Base-by-base conservation (phyloP, 2,329 filamentous ascomycete species). In the Aspergillus calidoustus region DNA sequence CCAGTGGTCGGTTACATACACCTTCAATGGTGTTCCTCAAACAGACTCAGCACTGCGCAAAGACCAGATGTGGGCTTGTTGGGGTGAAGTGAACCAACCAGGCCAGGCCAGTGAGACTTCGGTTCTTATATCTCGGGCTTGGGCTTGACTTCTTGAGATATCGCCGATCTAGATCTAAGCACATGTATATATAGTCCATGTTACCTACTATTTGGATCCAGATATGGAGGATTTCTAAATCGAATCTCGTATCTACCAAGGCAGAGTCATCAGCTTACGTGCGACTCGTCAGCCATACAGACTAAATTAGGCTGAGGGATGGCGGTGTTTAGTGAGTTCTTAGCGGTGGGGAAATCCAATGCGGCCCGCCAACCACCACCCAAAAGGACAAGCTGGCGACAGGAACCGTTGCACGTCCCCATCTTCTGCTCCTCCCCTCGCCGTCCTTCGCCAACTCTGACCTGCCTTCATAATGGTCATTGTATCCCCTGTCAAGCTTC, bases 311-410 rank as follows among this genome's bases (percentile, higher is more conserved):
- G 31, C 41, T 50, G 47, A 22, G 43, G 28, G 54, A 56, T 57
- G 59, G 53, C 48, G 53, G 49, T 53, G 46, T 41, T 61, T 53
- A 61, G 59, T 57, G 59, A 43, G 13, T 46, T 54, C 51, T 53
- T 57, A 41, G 59, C 59, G 31, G 59, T 61, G 59, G 59, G 50
- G 59, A 49, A n/a, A 54, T 19, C 17, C 30, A 22, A 43, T 31
- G 52, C 46, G 23, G 38, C 22, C 51, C 38, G 23, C 53, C 53
- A 46, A 63, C 49, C 51, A 58, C 38, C 30, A 54, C 31, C 56
- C 44, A 54, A 67, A 67, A 67, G 66, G 66, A 63, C 66, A 68
- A 66, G 66, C 60, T 68, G 66, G 66, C 66, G 65, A 64, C 56
- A 61, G 65, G 44, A 61, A 61, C 62, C 15, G 31, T 38, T 34